phyloP scores from a whole-genome alignment of 2,329 filamentous ascomycete species.

The Penicillium polonicum region DNA sequence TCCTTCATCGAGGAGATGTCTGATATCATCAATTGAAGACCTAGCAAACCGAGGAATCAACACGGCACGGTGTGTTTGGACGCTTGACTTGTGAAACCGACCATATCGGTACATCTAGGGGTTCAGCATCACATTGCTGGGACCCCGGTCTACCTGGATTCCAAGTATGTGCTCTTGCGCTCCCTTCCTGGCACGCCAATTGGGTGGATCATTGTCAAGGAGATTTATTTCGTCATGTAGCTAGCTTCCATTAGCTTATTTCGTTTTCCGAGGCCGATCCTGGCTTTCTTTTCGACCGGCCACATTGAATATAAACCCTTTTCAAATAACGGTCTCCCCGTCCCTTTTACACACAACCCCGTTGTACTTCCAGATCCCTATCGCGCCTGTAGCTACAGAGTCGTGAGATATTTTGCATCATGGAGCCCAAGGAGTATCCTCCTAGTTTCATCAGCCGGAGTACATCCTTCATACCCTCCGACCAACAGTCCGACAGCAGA shows the following conservation, averaged over 20 bases:
- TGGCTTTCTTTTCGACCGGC: background rate
- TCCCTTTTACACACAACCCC: background rate
- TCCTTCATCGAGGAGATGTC: background rate
- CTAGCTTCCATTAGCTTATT: conserved; percentile 10
- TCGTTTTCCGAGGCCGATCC: background rate
- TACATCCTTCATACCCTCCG: background rate
- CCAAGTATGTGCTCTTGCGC: conserved; percentile 10
- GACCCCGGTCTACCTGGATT: conserved; percentile 9
- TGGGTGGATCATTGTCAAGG: background rate
- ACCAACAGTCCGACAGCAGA: conserved; percentile 6
- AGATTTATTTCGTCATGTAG: conserved; percentile 17
- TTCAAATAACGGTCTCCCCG: background rate
- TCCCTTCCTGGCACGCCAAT: background rate
- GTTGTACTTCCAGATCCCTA: background rate
- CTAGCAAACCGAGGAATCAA: background rate
- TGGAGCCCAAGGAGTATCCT: conserved; percentile 12
- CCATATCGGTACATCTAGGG: conserved; percentile 13
- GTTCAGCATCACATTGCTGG: conserved; percentile 15
- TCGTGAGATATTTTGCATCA: background rate
- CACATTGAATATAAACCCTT: conserved; percentile 1
- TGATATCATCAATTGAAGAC: background rate
- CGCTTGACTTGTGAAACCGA: background rate
- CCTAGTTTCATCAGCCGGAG: conserved; percentile 9
- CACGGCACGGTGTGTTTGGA: background rate
- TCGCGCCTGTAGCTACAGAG: background rate